Evolutionary conservation across 805 yeast species (phyloP), one percentile per base, ranked within the genome.

Genomic region (Candida maesae): DNA sequence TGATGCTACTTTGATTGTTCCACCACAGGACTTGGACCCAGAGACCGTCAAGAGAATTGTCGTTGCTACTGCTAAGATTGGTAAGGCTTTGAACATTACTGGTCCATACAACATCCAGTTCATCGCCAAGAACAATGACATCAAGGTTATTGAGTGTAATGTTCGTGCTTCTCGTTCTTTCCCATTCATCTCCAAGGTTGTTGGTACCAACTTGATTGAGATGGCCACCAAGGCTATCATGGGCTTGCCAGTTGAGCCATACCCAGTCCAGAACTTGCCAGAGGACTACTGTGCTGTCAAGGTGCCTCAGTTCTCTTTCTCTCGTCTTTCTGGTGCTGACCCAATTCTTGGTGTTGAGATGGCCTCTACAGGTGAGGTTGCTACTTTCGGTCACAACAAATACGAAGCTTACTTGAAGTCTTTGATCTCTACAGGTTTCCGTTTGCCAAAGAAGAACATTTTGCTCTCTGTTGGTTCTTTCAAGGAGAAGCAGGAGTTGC

Each of bases 291-390:
- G 93, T 64, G 96, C 96, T 46, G 80, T 89, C 47, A 91, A 91
- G 73, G 97, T 90, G 44, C 98, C 98, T 11, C 98, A 91, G 67
- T 91, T 91, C 69, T 90, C 97, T 6, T 91, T 93, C 81, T 84
- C 97, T 23, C 81, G 98, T 66, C 76, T 91, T 53, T 86, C 96
- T 35, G 98, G 98, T 55, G 98, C 98, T 41, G 98, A 91, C 64
- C 98, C 98, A 39, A 89, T 91, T 47, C 73, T 91, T 52, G 98
- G 98, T 70, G 98, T 91, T 51, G 98, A 91, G 70, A 91, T 91
- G 98, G 96, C 98, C 15, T 91, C 97, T 23, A 91, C 98, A 47
- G 98, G 98, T 75, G 98, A 89, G 67, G 97, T 90, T 60, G 99
- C 99, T 36, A 79, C 95, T 49, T 91, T 93, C 61, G 99, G 99